Conservation (phyloP, 805 yeast genomes). For the Candida parachauliodes region DNA sequence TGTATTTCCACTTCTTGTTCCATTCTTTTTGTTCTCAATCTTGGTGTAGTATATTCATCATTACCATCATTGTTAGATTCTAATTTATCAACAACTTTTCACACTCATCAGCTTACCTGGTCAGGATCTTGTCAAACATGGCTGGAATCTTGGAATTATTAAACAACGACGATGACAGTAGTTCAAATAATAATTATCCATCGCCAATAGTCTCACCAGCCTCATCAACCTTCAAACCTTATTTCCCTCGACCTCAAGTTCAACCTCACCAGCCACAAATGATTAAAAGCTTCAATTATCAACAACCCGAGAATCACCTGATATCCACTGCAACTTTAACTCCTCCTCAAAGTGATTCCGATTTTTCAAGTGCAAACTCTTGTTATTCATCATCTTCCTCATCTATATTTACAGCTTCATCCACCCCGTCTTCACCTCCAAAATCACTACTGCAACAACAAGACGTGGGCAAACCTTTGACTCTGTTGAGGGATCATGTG, state of each 20-base stretch:
- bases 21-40: background rate
- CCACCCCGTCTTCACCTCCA: slow-evolving; percentile 4
- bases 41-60: too few species aligned
- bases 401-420: background rate
- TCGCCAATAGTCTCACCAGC: too few species aligned
- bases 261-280: background rate
- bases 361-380: background rate
- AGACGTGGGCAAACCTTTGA: background rate
- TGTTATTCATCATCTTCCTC: background rate
- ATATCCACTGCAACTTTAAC: background rate
- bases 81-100: background rate
- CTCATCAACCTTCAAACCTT: too few species aligned
- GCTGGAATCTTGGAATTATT: background rate
- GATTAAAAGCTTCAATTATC: background rate
- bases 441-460: background rate
- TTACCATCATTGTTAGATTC: background rate
- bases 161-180: background rate
- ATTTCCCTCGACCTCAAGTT: too few species aligned
- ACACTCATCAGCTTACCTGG: too few species aligned
- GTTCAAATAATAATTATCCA: too few species aligned
- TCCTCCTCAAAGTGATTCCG: slow-evolving; percentile 1
- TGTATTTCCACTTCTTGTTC: background rate
- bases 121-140: too few species aligned
- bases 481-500: slow-evolving; percentile 4
- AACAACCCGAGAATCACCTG: background rate